Evolutionary conservation across 179 eudicot genomes (phyloP).

Genomic region (Sideroxylon spinosum): DNA sequence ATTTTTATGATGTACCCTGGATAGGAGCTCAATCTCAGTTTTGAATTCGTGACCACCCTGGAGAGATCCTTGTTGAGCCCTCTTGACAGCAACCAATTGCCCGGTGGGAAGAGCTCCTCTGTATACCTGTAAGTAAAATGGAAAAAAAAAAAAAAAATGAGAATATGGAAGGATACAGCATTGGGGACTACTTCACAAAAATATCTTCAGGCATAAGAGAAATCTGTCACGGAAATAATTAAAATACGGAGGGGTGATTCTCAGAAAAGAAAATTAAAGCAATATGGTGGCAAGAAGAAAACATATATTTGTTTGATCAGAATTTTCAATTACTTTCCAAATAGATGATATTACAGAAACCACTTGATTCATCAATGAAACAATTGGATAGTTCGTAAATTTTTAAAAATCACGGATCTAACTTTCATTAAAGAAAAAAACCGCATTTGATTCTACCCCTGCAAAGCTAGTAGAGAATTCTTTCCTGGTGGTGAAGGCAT

Average conservation of each 20-base stretch:
- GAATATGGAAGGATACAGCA: background rate
- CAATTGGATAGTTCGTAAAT: too few relatives aligned
- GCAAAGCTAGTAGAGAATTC: too few relatives aligned
- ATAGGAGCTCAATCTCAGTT: slow-evolving; percentile 38
- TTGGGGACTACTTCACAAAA: background rate
- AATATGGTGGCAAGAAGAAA: background rate
- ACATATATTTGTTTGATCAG: background rate
- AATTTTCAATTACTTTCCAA: slow-evolving; percentile 8
- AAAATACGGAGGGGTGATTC: background rate
- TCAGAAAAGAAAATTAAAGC: background rate
- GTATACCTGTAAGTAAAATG: slow-evolving; percentile 22
- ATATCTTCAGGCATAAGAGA: background rate
- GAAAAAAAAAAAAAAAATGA: background rate
- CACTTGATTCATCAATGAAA: background rate
- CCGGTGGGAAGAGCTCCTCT: slow-evolving; percentile 30
- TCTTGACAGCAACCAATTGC: slow-evolving; percentile 31
- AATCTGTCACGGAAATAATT: background rate
- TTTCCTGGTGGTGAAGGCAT: too few relatives aligned
- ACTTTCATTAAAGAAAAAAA: too few relatives aligned
- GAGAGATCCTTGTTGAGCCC: slow-evolving; percentile 31
- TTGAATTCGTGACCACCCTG: slow-evolving; percentile 36
- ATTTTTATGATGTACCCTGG: slow-evolving; percentile 37
- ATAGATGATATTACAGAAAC: background rate
- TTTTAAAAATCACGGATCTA: too few relatives aligned
- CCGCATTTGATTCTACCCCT: too few relatives aligned